These are phyloP conservation scores for Neofusicoccum sp. DNA, from an alignment of 2,329 filamentous ascomycete species.

Conservation along the genomic window DNA sequence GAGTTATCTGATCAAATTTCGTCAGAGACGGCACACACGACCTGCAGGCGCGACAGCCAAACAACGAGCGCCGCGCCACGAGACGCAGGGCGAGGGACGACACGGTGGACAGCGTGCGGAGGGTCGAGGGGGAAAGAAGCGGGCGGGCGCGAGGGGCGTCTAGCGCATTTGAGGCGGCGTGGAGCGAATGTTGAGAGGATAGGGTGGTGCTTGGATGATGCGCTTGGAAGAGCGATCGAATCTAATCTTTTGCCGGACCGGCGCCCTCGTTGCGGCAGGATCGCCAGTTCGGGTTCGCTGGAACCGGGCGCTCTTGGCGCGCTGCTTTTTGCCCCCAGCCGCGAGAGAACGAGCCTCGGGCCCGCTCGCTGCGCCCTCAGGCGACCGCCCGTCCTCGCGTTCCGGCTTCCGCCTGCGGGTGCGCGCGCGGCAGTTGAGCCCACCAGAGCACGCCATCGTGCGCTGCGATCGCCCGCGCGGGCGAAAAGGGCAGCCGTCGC, in stretches of 20 bases:
- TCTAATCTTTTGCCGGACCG: conserved; percentile 10
- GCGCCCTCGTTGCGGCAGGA: not conserved
- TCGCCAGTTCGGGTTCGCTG: not conserved
- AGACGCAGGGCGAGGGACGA: conserved; percentile 17
- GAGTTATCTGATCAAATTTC: conserved; percentile 21
- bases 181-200: conserved; percentile 12
- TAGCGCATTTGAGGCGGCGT: conserved; percentile 17
- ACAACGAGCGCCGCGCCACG: conserved; percentile 16
- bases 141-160: not conserved
- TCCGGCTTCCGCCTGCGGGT: conserved; percentile 10
- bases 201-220: not conserved
- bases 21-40: conserved; percentile 7
- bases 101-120: conserved; percentile 12
- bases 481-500: no score
- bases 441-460: not conserved
- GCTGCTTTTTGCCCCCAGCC: conserved; percentile 11
- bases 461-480: no score
- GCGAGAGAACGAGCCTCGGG: not conserved
- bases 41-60: conserved; percentile 16
- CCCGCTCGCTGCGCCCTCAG: not conserved
- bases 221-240: not conserved
- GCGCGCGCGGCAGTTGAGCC: conserved; percentile 1
- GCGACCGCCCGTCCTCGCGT: not conserved
- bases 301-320: not conserved
- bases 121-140: not conserved